Conservation (phyloP, 148 eudicot species). For the Drosera capensis region DNA sequence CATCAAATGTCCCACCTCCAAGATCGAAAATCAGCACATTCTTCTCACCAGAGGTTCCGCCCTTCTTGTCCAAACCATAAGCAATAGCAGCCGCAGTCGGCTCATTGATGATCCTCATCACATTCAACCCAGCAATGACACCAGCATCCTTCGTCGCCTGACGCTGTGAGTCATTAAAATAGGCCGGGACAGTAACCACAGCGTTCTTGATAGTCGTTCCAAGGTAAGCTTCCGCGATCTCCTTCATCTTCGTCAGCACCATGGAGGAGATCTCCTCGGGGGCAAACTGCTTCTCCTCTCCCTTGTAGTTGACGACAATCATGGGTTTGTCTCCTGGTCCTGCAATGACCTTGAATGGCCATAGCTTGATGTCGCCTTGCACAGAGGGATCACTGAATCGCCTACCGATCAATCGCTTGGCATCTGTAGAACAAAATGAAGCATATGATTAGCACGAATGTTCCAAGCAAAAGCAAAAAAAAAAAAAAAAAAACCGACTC, state of each 20-base stretch:
- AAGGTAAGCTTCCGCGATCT: conserved; percentile 36
- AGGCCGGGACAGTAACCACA: conserved; percentile 42
- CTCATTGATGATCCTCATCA: conserved; percentile 42
- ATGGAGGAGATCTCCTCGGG: conserved; percentile 41
- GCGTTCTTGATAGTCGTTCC: conserved; percentile 32
- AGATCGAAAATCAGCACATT: conserved; percentile 38
- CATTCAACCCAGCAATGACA: conserved; percentile 33
- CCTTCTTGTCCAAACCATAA: conserved; percentile 41
- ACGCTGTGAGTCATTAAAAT: conserved; percentile 41
- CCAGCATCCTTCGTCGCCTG: conserved; percentile 49
- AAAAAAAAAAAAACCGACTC: too few relatives aligned
- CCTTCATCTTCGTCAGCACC: conserved; percentile 38
- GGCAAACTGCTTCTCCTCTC: conserved; percentile 32
- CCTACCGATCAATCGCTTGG: conserved; percentile 46
- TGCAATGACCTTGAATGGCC: conserved; percentile 42
- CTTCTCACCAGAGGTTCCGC: conserved; percentile 28
- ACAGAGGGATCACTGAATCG: conserved; percentile 35
- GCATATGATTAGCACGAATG: too few relatives aligned
- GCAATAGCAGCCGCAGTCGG: conserved; percentile 53
- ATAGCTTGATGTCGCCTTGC: conserved; percentile 31
- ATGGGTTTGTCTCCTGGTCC: conserved; percentile 42
- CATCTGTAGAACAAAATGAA: conserved; percentile 18
- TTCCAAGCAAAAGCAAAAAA: too few relatives aligned
- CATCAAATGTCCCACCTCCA: conserved; percentile 46
- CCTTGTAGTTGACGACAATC: conserved; percentile 33